Evolutionary conservation across 306 rosid species (phyloP).

Genomic region (Ormosia emarginata): DNA sequence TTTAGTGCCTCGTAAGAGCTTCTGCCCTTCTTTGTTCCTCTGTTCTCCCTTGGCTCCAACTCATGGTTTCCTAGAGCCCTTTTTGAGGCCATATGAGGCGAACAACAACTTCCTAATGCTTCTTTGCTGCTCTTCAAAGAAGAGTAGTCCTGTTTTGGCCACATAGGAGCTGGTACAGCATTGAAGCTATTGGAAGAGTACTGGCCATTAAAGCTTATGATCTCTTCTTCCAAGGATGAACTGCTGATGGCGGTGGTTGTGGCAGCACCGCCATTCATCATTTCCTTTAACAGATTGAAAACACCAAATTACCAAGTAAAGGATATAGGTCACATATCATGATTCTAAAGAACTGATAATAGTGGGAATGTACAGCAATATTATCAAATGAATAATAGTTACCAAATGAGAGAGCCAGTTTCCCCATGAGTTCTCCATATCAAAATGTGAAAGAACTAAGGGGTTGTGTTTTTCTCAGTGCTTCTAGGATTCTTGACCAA

Average conservation of each 20-base stretch:
- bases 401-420: slow-evolving; percentile 14
- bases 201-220: background rate
- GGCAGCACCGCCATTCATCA: background rate
- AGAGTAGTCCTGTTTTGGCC: too few species aligned
- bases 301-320: background rate
- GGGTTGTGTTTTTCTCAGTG: too few species aligned
- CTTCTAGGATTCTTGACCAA: too few species aligned
- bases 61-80: background rate
- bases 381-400: background rate
- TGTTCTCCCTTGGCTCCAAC: background rate
- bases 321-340: too few species aligned
- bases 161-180: too few species aligned
- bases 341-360: too few species aligned
- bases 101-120: background rate
- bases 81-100: background rate
- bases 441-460: background rate
- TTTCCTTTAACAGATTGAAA: background rate
- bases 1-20: background rate
- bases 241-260: background rate
- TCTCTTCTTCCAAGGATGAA: background rate
- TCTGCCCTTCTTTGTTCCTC: background rate
- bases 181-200: background rate
- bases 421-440: slow-evolving; percentile 15
- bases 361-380: background rate
- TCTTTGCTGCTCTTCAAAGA: background rate